Conservation (phyloP, 2,329 filamentous ascomycete species). For the Aspergillus sp. region DNA sequence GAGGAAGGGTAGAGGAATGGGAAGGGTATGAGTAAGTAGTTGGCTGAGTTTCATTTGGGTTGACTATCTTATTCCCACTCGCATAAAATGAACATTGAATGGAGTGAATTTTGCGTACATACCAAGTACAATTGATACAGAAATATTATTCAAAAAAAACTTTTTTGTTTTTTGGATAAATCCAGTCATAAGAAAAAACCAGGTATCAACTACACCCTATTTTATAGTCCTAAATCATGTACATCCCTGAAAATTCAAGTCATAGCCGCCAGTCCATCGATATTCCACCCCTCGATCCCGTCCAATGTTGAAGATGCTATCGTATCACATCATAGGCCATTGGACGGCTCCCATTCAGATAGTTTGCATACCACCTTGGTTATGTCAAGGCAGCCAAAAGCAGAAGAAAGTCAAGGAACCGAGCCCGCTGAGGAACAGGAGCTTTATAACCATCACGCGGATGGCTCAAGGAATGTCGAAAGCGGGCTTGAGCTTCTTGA, state of each 20-base stretch:
- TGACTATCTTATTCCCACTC: not conserved
- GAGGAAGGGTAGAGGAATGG: constrained; percentile 61
- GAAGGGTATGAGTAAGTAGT: constrained; percentile 26
- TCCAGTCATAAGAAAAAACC: not conserved
- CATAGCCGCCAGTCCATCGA: not conserved
- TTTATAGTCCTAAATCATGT: constrained; percentile 9
- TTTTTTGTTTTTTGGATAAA: not conserved
- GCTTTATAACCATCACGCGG: not conserved
- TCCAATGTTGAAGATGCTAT: not conserved
- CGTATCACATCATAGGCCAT: constrained; percentile 2
- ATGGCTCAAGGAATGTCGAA: constrained; percentile 75
- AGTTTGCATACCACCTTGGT: not conserved
- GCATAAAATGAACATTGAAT: not conserved
- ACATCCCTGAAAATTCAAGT: not conserved
- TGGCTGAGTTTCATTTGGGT: constrained; percentile 1
- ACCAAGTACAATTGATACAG: not conserved
- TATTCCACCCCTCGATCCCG: not conserved
- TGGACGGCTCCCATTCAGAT: not conserved
- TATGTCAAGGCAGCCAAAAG: not conserved
- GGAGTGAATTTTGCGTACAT: not conserved
- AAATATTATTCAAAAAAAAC: not conserved
- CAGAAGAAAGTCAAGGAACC: not conserved
- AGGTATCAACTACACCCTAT: constrained; percentile 9
- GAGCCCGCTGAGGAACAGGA: not conserved
- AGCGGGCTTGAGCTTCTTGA: constrained; percentile 91